Base-by-base conservation (phyloP, 2,329 filamentous ascomycete species). In the Clarireedia monteithiana region DNA sequence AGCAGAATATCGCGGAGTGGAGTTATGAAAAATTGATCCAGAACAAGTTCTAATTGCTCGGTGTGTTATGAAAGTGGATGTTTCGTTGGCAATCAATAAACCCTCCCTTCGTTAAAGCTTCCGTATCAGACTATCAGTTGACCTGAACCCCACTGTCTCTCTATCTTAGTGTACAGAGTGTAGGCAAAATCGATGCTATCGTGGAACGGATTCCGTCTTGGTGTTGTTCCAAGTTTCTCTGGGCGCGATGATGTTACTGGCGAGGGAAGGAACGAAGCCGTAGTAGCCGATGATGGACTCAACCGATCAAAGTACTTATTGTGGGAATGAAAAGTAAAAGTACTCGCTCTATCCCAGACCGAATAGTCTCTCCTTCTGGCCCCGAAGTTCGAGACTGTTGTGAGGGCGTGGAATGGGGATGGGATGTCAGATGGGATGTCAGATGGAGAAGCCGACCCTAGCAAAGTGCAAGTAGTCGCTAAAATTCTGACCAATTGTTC, bases 11-110 rank as follows among this genome's bases (percentile, higher is more conserved):
- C 15, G 23, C 15, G n/a, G 20, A 27, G 52, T 49, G 52, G 45
- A 54, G 23, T 30, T 20, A 20, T 49, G 45, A 20, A 54, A 49
- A 34, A 49, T 27, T 42, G 52, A 54, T 54, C 52, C 52, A 54
- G 52, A 54, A 54, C 45, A 54, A 48, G 12, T 23, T 30, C 14
- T 39, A 24, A 14, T 42, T 20, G 24, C 27, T 54, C 52, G 30
- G 34, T 20, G 52, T 49, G 39, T 49, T 42, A 30, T 49, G 52
- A 54, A 36, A 54, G 48, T 49, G 14, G 52, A 54, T 40, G 52
- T 54, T 42, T 48, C 24, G 23, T 17, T 54, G 45, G 24, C 34
- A 54, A 49, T 48, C 30, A 54, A 49, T 54, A 30, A 27, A 40
- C 27, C 15, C 40, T 34, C 39, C 34, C 34, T 49, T 54, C n/a